Conservation (phyloP, 2,329 filamentous ascomycete genomes). For the Botrytis galanthina region DNA sequence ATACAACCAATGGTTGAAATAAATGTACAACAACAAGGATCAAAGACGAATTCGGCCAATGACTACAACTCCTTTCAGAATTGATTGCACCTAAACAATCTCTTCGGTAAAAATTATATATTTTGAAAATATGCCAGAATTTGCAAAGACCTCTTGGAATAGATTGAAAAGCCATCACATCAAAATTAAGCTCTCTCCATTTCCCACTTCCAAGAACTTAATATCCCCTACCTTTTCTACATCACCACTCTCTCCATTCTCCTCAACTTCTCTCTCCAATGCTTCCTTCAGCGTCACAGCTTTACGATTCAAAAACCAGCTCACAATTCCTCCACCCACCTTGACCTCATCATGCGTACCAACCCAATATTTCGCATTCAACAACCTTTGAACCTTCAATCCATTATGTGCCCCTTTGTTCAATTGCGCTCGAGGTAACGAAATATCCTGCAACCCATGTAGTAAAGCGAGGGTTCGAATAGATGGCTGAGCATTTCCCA, state of each 20-base stretch:
- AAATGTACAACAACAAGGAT: not conserved
- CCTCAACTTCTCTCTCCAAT: constrained; percentile 40
- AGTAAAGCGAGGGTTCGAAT: constrained; percentile 57
- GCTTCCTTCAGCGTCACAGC: constrained; percentile 46
- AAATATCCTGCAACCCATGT: constrained; percentile 63
- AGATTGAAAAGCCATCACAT: constrained; percentile 6
- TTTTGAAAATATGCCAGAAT: not conserved
- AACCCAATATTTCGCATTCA: constrained; percentile 61
- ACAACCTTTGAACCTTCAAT: constrained; percentile 51
- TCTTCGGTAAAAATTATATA: not conserved
- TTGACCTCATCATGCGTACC: constrained; percentile 65
- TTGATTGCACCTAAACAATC: not conserved
- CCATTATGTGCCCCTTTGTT: constrained; percentile 65
- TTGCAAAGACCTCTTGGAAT: not conserved
- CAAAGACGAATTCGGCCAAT: not conserved
- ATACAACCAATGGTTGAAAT: not conserved
- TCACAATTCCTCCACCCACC: constrained; percentile 55
- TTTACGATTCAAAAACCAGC: constrained; percentile 48
- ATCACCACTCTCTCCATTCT: constrained; percentile 20
- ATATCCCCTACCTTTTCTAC: constrained; percentile 25
- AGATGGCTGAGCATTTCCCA: constrained; percentile 46
- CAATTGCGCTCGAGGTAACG: constrained; percentile 48
- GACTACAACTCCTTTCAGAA: not conserved
- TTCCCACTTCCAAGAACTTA: constrained; percentile 29
- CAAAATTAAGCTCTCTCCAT: constrained; percentile 31